phyloP scores from a whole-genome alignment of 176 grass and related monocot species.

The Microstegium vimineum region DNA sequence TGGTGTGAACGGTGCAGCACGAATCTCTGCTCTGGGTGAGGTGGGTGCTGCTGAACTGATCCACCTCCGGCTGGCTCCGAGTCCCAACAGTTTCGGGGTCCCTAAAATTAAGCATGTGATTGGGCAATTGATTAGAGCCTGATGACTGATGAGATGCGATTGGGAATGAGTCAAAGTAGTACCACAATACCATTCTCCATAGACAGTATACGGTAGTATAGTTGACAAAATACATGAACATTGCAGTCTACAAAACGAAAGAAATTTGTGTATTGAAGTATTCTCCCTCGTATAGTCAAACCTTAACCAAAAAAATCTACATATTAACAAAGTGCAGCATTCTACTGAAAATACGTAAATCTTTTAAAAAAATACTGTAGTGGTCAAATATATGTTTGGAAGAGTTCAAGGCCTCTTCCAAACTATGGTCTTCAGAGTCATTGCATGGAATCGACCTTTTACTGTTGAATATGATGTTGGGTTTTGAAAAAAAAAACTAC shows the following conservation, averaged over 20 bases:
- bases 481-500: too few relatives aligned
- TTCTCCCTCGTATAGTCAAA: conserved; percentile 2
- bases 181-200: not conserved
- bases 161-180: conserved; percentile 1
- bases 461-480: too few relatives aligned
- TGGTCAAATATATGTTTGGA: too few relatives aligned
- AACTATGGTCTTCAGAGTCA: too few relatives aligned
- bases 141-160: not conserved
- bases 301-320: too few relatives aligned
- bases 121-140: not conserved
- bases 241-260: not conserved
- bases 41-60: not conserved
- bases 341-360: too few relatives aligned
- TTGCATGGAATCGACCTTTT: too few relatives aligned
- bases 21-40: too few relatives aligned
- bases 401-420: too few relatives aligned
- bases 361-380: too few relatives aligned
- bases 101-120: conserved; percentile 22
- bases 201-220: not conserved
- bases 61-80: not conserved
- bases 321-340: too few relatives aligned
- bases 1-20: conserved; percentile 7
- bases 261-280: not conserved
- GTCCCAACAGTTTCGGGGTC: conserved; percentile 4
- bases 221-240: not conserved